Percentiles rank a stretch among this genome's conserved stretches.
Evolutionary conservation across 495 filamentous ascomycete species (phyloP).

Genomic region (Cercophora samala): DNA sequence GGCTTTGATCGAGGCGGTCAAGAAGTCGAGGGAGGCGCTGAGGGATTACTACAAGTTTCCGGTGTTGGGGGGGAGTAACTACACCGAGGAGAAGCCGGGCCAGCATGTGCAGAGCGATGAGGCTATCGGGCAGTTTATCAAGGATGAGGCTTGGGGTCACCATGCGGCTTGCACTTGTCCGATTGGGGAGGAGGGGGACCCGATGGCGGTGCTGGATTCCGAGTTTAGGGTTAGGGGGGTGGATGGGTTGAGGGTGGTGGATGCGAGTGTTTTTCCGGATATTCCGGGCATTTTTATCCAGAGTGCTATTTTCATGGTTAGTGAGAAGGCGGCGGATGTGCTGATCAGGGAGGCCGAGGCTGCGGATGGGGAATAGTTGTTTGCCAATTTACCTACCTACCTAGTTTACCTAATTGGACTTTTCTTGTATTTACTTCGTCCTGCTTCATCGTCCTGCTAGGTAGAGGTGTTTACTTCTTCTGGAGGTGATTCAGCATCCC

Average conservation of each 20-base stretch:
- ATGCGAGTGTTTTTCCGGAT: slow-evolving; percentile 54
- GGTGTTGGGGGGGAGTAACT: slow-evolving; percentile 13
- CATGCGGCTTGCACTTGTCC: slow-evolving; percentile 57
- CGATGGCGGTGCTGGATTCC: slow-evolving; percentile 56
- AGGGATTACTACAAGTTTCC: slow-evolving; percentile 28
- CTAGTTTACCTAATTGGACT: too few species aligned
- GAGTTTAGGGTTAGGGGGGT: slow-evolving; percentile 57
- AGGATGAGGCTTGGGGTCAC: slow-evolving; percentile 56
- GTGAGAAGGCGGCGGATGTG: slow-evolving; percentile 54
- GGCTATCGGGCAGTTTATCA: slow-evolving; percentile 47
- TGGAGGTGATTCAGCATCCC: too few species aligned
- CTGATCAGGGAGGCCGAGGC: slow-evolving; percentile 20
- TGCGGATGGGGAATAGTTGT: not conserved
- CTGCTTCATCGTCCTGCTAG: too few species aligned
- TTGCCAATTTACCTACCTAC: too few species aligned
- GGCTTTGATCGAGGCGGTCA: slow-evolving; percentile 48
- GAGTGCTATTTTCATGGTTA: slow-evolving; percentile 56
- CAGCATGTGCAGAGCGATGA: slow-evolving; percentile 38
- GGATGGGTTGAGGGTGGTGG: slow-evolving; percentile 56
- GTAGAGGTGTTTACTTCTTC: too few species aligned
- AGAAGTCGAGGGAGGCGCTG: slow-evolving; percentile 43
- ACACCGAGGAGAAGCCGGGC: slow-evolving; percentile 50
- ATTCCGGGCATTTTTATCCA: slow-evolving; percentile 56
- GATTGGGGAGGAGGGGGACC: slow-evolving; percentile 56
- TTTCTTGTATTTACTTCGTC: too few species aligned